phyloP scores from a whole-genome alignment of 1,284 basidiomycete species.

The Bjerkandera adusta region DNA sequence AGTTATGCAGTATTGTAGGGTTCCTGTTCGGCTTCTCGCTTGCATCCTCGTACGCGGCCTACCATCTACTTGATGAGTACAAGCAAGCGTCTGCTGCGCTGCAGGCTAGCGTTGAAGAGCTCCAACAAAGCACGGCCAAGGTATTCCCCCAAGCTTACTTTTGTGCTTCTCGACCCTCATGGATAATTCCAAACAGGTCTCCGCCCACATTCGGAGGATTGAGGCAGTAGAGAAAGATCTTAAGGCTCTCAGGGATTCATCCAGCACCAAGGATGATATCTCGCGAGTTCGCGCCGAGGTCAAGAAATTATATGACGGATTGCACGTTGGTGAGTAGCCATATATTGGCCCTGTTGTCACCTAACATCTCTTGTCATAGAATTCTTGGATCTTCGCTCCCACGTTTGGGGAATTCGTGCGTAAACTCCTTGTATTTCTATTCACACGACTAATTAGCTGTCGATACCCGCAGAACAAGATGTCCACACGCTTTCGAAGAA shows the following conservation, averaged over 20 bases:
- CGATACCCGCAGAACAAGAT: slow-evolving; percentile 63
- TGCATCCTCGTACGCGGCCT: slow-evolving; percentile 81
- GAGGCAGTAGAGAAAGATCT: slow-evolving; percentile 88
- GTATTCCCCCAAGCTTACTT: slow-evolving; percentile 33
- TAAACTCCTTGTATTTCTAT: slow-evolving; percentile 20
- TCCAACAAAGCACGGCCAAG: slow-evolving; percentile 83
- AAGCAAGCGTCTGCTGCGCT: slow-evolving; percentile 81
- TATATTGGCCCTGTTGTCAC: not conserved
- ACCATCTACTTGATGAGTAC: slow-evolving; percentile 88
- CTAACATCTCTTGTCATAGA: slow-evolving; percentile 34
- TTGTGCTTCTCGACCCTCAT: not conserved
- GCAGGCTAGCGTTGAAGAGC: slow-evolving; percentile 83
- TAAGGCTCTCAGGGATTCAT: slow-evolving; percentile 65
- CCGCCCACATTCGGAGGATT: slow-evolving; percentile 81
- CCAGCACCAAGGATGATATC: slow-evolving; percentile 78
- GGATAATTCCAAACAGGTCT: slow-evolving; percentile 52
- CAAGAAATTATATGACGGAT: slow-evolving; percentile 83
- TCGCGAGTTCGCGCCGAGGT: slow-evolving; percentile 72
- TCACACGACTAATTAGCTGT: slow-evolving; percentile 14
- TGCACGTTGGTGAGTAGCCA: slow-evolving; percentile 67
- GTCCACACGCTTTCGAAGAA: slow-evolving; percentile 72
- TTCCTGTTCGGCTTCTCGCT: slow-evolving; percentile 89
- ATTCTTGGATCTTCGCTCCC: slow-evolving; percentile 72
- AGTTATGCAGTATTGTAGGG: slow-evolving; percentile 69
- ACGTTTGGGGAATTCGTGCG: slow-evolving; percentile 85